These are phyloP conservation scores for Austroboletus niveus DNA, from an alignment of 1,284 basidiomycete genomes.

Conservation along the genomic window DNA sequence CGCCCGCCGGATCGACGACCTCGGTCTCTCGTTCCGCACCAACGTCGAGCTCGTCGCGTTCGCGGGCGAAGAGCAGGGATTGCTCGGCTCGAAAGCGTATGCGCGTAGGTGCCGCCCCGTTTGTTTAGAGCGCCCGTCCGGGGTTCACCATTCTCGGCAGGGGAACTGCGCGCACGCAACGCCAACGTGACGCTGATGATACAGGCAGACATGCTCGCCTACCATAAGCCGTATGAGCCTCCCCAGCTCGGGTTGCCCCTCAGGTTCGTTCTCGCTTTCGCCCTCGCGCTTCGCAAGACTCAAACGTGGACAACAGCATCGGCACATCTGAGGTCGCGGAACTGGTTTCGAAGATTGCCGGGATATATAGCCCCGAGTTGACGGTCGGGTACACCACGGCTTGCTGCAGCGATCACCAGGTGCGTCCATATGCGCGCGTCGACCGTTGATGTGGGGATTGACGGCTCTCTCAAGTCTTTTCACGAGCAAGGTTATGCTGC, in stretches of 20 bases:
- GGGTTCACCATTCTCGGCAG: slow-evolving; percentile 31
- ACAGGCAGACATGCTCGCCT: slow-evolving; percentile 88
- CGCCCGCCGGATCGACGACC: slow-evolving; percentile 63
- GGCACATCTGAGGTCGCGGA: slow-evolving; percentile 74
- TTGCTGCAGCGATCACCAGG: slow-evolving; percentile 88
- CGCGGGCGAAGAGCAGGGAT: slow-evolving; percentile 72
- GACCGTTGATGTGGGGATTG: neutral
- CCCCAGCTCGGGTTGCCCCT: slow-evolving; percentile 75
- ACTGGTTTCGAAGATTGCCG: slow-evolving; percentile 70
- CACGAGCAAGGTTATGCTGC: slow-evolving; percentile 78
- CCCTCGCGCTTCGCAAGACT: neutral
- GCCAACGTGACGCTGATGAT: slow-evolving; percentile 79
- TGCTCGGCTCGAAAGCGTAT: slow-evolving; percentile 65
- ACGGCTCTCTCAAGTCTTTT: slow-evolving; percentile 56
- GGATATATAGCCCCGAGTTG: slow-evolving; percentile 79
- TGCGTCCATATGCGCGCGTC: slow-evolving; percentile 15
- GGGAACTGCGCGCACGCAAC: slow-evolving; percentile 50
- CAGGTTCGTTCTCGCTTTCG: slow-evolving; percentile 36
- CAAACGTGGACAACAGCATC: slow-evolving; percentile 48
- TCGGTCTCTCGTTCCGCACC: slow-evolving; percentile 59
- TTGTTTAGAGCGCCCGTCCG: neutral
- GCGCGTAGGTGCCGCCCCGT: slow-evolving; percentile 45
- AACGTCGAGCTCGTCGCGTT: slow-evolving; percentile 72
- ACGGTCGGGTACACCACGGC: slow-evolving; percentile 73
- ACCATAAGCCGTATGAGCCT: slow-evolving; percentile 72